A percentile compares a stretch with the other conserved stretches of the same genome.
phyloP scores from a whole-genome alignment of 1,284 basidiomycete species.

The Cutaneotrichosporon cutaneum region DNA sequence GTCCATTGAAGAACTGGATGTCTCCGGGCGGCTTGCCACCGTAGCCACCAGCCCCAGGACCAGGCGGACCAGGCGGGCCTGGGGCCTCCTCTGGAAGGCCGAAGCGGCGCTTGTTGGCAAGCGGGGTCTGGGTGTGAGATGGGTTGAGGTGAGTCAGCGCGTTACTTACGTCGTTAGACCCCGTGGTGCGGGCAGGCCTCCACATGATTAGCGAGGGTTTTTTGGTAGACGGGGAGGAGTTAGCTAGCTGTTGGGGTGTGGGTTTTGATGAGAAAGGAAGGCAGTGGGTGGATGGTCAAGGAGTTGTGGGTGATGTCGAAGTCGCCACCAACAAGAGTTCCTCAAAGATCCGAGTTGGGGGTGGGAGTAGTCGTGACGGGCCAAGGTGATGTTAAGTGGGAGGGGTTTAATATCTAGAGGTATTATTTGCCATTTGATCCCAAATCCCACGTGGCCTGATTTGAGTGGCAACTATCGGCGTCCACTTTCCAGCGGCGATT shows the following conservation, averaged over 20 bases:
- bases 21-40: slow-evolving; percentile 37
- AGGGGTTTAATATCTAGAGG: too few relatives aligned
- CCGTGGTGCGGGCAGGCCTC: slow-evolving; percentile 64
- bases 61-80: slow-evolving; percentile 56
- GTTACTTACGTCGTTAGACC: slow-evolving; percentile 55
- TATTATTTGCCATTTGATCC: background rate
- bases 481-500: background rate
- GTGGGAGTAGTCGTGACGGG: too few relatives aligned
- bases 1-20: slow-evolving; percentile 50
- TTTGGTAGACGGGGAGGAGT: background rate
- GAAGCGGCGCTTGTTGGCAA: slow-evolving; percentile 78
- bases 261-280: background rate
- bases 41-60: slow-evolving; percentile 53
- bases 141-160: background rate
- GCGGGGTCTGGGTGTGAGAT: slow-evolving; percentile 43
- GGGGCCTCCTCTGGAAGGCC: slow-evolving; percentile 64
- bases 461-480: slow-evolving; percentile 2
- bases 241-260: background rate
- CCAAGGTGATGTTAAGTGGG: too few relatives aligned
- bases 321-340: slow-evolving; percentile 2
- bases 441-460: background rate
- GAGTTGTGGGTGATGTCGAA: background rate
- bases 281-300: background rate
- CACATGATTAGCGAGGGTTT: slow-evolving; percentile 63
- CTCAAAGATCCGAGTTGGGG: background rate